Base-by-base conservation (phyloP, 2,329 filamentous ascomycete genomes). In the Ceratocystis cubensis region DNA sequence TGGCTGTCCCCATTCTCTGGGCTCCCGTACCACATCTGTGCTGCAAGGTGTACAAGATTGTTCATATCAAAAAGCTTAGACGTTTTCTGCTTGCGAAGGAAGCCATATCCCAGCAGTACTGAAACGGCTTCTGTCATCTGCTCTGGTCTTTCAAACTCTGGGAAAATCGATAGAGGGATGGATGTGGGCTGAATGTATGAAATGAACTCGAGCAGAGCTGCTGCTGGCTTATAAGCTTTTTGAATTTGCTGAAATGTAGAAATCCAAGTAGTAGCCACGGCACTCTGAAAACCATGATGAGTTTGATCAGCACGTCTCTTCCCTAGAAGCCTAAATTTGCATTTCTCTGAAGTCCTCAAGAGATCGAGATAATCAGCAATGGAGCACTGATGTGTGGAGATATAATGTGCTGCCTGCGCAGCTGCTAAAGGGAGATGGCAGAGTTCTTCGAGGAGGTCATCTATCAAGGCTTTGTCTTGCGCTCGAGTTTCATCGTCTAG, bases 361-460 rank as follows among this genome's bases (percentile, higher is more conserved):
- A n/a, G 10, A 8, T 25, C 13, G 17, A 50, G 10, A 22, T 50
- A 50, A 48, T 44, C 50, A 20, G 53, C 10, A 15, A 65, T 33
- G 20, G 17, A 7, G 5, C 33, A 66, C 28, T 53, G 37, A 44
- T 63, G 67, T 6, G 70, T 66, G 28, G 28, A 28, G 28, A 28
- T 28, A 20, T 69, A 71, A 13, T 66, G 65, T 1, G 68, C 64
- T 7, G 69, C 70, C 50, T 70, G 69, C 4, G 25, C 46, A 25
- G 70, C 70, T 2, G 69, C 69, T 45, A 71, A 48, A 1, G 70
- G 70, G 15, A 69, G 67, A 45, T 66, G 53, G 17, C 50, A 50
- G 3, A 71, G 62, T 3, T 65, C 22, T 5, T 44, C 1, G 5
- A 45, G 10, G 2, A 61, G 50, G 20, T n/a, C 13, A 20, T 1